phyloP scores from a whole-genome alignment of 371 early-diverging fungal genomes.

The Mucor irregularis region DNA sequence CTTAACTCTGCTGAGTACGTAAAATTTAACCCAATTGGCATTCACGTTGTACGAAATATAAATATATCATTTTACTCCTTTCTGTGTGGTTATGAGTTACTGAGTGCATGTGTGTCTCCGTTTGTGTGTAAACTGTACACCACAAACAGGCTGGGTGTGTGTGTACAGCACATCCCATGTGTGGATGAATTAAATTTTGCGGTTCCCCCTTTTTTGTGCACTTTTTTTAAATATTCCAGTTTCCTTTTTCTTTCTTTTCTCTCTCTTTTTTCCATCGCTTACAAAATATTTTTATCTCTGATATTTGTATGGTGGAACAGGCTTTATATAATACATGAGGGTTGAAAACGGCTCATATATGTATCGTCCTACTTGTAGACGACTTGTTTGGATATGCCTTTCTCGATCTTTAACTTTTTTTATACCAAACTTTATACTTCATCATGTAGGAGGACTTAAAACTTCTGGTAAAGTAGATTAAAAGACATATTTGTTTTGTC shows the following conservation, averaged over 20 bases:
- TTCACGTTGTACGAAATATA: no score
- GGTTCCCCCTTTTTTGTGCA: constrained; percentile 2
- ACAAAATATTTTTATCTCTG: constrained; percentile 10
- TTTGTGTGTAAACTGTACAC: no score
- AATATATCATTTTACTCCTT: no score
- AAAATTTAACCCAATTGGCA: no score
- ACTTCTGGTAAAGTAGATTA: constrained; percentile 27
- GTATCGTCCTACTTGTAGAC: constrained; percentile 23
- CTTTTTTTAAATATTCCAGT: neutral
- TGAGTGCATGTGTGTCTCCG: no score
- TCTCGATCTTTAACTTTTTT: constrained; percentile 30
- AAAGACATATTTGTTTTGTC: neutral
- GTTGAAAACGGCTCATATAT: constrained; percentile 21
- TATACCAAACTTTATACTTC: constrained; percentile 27
- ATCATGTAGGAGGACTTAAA: constrained; percentile 31
- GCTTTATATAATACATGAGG: constrained; percentile 22
- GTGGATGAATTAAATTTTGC: no score
- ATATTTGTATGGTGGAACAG: constrained; percentile 20
- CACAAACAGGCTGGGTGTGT: no score
- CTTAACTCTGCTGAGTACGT: no score
- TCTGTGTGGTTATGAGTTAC: no score
- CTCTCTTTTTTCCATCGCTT: constrained; percentile 2
- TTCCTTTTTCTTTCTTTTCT: neutral
- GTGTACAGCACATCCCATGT: no score
- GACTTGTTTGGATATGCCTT: constrained; percentile 31